A percentile compares a stretch with the other conserved stretches of the same genome.
Evolutionary conservation across 1,139 yeast genomes (phyloP).

Genomic region (Arxiozyma telluris): DNA sequence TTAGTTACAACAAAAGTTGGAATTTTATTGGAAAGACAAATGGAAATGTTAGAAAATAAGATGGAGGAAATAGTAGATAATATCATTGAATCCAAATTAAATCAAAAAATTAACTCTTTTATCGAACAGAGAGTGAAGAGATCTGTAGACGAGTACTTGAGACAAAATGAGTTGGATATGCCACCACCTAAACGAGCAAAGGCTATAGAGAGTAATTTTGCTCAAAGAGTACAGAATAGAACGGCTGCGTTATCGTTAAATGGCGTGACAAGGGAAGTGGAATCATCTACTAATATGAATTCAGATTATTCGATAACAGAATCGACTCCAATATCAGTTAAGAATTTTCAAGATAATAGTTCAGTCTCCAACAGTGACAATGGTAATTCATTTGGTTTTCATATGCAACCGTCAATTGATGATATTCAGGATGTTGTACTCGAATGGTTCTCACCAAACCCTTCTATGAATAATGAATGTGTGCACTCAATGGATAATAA

Average conservation of each 20-base stretch:
- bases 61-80: constrained; percentile 12
- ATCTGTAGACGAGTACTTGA: neutral
- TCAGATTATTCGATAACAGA: neutral
- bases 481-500: constrained; percentile 28
- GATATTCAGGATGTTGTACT: constrained; percentile 22
- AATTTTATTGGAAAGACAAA: constrained; percentile 13
- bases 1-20: constrained; percentile 21
- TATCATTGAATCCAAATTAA: constrained; percentile 8
- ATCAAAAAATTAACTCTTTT: constrained; percentile 5
- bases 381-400: constrained; percentile 8
- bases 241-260: neutral
- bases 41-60: constrained; percentile 12
- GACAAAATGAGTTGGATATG: constrained; percentile 1
- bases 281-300: neutral
- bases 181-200: neutral
- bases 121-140: constrained; percentile 5
- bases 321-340: neutral
- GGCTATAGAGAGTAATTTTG: neutral
- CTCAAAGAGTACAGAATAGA: constrained; percentile 1
- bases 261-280: neutral
- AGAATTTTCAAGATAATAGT: neutral
- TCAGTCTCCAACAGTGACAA: neutral
- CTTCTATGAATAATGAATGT: constrained; percentile 20
- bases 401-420: constrained; percentile 12
- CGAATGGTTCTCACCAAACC: constrained; percentile 31